These are phyloP conservation scores for Trichoderma harzianum DNA, from an alignment of 2,329 filamentous ascomycete species.

Conservation along the genomic window DNA sequence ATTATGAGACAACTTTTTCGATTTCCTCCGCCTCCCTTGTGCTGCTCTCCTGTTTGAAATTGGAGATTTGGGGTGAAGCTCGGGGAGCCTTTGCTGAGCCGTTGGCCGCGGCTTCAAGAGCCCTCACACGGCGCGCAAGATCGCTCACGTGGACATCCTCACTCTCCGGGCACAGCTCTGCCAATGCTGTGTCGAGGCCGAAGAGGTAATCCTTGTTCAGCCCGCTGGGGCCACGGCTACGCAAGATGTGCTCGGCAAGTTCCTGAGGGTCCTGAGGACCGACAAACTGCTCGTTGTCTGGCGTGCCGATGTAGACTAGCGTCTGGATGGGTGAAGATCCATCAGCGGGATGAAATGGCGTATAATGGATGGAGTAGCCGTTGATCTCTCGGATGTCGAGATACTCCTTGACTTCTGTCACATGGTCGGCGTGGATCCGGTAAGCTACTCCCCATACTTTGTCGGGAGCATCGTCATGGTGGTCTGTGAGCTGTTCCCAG, in stretches of 20 bases:
- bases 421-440: conserved; percentile 69
- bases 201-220: conserved; percentile 88
- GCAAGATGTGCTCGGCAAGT: conserved; percentile 77
- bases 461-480: conserved; percentile 58
- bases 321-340: conserved; percentile 43
- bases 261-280: conserved; percentile 74
- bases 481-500: conserved; percentile 74
- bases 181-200: conserved; percentile 70
- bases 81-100: conserved; percentile 19
- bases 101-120: conserved; percentile 41
- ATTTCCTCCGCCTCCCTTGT: conserved; percentile 32
- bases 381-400: conserved; percentile 97
- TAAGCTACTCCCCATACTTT: conserved; percentile 91
- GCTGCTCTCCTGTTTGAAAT: conserved; percentile 26
- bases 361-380: conserved; percentile 91
- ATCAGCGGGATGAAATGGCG: conserved; percentile 65
- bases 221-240: conserved; percentile 77
- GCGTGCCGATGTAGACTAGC: conserved; percentile 92
- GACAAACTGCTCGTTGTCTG: conserved; percentile 87
- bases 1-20: conserved; percentile 23
- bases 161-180: conserved; percentile 69
- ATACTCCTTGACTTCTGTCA: conserved; percentile 79
- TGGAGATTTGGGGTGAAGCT: conserved; percentile 17
- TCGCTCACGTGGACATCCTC: conserved; percentile 83
- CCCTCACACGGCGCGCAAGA: conserved; percentile 68